Evolutionary conservation across 768 basidiomycete genomes (phyloP), one percentile per base, ranked within the genome.

Genomic region (Panus rudis): DNA sequence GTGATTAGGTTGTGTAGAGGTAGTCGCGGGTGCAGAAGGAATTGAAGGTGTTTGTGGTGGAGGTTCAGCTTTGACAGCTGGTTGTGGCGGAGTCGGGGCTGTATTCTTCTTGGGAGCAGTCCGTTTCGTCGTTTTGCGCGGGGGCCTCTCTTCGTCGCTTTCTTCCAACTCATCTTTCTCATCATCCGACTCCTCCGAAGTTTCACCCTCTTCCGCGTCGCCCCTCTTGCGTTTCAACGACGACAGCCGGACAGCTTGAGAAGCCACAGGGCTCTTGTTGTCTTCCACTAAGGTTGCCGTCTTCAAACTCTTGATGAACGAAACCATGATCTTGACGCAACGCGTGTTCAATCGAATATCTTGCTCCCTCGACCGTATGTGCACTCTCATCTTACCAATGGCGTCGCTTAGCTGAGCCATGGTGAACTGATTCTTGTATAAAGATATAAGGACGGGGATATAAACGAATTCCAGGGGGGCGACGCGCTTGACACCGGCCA

Each of bases 381-480:
- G 58, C 4, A 49, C 51, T 23, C 87, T 66, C 77, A 90, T 75
- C 13, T 59, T 60, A 7, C 56, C 56, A 4, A 84, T 68, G 0
- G 67, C 71, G 16, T 54, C 49, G 1, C 72, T 65, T 30, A 85
- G 52, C 55, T 71, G 68, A 0, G 47, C 48, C 47, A 65, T 30
- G 2, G 63, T 55, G 43, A 74, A 50, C 10, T 40, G 55, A 12
- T 66, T 60, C 59, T 69, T 76, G 42, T 72, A 65, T n/a, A 67
- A 57, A 11, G 70, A 68, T 13, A 86, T 71, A 17, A 87, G 58
- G 3, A 83, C 52, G 17, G 66, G 66, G 37, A 76, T 71, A 49
- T 72, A 63, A 37, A 84, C 67, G 48, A 89, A 77, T 57, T 89
- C 86, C 30, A 85, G 65, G 0, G 86, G 86, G 0, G 84, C 70